Evolutionary conservation across 176 grass and related monocot genomes (phyloP).

Genomic region (Cenchrus purpureus): DNA sequence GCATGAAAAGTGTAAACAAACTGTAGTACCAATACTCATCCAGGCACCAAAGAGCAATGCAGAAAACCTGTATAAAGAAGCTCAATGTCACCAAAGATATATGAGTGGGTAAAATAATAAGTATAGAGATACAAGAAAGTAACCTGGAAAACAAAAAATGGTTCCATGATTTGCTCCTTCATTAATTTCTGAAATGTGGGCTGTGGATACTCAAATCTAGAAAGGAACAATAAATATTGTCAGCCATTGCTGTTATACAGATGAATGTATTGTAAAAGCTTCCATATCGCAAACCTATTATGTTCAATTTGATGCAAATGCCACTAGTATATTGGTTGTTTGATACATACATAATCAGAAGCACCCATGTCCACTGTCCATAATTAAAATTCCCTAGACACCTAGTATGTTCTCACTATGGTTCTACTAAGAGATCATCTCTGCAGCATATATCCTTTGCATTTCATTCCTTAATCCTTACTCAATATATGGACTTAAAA

Average conservation of each 20-base stretch:
- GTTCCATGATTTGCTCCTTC: conserved; percentile 95
- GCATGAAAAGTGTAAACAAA: conserved; percentile 99
- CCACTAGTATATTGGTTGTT: not conserved
- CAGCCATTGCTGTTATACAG: conserved; percentile 28
- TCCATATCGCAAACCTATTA: conserved; percentile 23
- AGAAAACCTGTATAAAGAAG: conserved; percentile 81
- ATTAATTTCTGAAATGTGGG: conserved; percentile 99
- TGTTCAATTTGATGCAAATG: not conserved
- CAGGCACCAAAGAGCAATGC: conserved; percentile 95
- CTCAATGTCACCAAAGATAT: conserved; percentile 35
- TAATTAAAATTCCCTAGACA: conserved; percentile 20
- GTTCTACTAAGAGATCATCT: conserved; percentile 13
- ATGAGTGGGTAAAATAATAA: conserved; percentile 11
- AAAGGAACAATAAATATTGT: conserved; percentile 43
- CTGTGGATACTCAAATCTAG: conserved; percentile 98
- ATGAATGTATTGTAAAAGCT: conserved; percentile 7
- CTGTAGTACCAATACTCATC: conserved; percentile 99
- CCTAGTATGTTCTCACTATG: conserved; percentile 4
- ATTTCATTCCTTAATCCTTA: not conserved
- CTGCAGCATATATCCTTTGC: too few relatives aligned
- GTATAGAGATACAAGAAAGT: conserved; percentile 34
- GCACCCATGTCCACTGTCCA: not conserved
- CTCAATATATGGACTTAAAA: conserved; percentile 3
- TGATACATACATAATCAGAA: not conserved
- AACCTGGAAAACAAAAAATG: conserved; percentile 99